Base-by-base conservation (phyloP, 2,329 filamentous ascomycete species). In the Verticillium klebahnii region DNA sequence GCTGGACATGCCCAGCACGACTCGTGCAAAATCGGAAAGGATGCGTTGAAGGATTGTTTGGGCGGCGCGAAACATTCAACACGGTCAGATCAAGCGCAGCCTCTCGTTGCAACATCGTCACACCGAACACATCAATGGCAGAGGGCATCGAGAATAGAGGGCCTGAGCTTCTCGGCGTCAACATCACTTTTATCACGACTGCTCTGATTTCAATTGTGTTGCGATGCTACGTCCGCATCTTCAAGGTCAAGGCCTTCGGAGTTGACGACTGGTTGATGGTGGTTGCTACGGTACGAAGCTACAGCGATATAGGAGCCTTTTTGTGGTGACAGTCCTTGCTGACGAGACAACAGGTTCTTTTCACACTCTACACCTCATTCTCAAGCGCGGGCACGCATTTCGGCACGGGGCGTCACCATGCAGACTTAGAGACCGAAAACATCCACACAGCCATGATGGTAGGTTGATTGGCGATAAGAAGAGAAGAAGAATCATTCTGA, bases 201-300 rank as follows among this genome's bases (percentile, higher is more conserved):
- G 70, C 74, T 1, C 29, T 71, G 29, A 63, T 72, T 23, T 64
- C 73, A 57, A 69, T 69, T 3, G 5, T 61, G 4, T 64, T 78
- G n/a, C 66, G 76, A 63, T 69, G 70, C 37, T 77, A 71, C 64
- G 72, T 75, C n/a, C 72, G 76, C 25, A 58, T 70, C 2, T 64
- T 65, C 7, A 61, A 78, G 17, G 71, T 78, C 39, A 75, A 72
- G 64, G 72, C 71, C 34, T 78, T 78, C 66, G 76, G 75, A 0
- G 57, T 70, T 11, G 76, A 78, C 61, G 76, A 78, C 63, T 76
- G 71, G 71, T 67, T 74, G 57, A 79, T 79, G 75, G 52, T 71
- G 0, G 60, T 67, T 40, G 76, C 77, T 32, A 66, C 73, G 60
- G 74, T 75, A 69, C 36, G 69, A 3, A 57, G 57, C 56, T 54